Conservation (phyloP, 306 rosid species). For the Cotoneaster glaucophyllus region DNA sequence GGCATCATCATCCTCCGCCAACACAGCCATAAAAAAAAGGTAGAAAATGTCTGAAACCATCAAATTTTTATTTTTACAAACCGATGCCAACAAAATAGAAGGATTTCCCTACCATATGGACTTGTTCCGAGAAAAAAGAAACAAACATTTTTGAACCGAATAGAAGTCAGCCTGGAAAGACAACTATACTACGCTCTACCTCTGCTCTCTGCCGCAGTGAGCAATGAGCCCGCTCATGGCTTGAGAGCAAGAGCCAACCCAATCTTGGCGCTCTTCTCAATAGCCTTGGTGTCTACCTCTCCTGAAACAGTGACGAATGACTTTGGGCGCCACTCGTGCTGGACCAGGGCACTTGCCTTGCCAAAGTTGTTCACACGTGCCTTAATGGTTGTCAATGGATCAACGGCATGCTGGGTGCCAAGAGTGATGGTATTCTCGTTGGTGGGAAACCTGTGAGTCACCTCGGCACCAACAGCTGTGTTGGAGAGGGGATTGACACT, state of each 20-base stretch:
- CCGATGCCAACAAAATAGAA: not conserved
- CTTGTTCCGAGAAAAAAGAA: slow-evolving; percentile 3
- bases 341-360: slow-evolving; percentile 69
- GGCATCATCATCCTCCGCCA: slow-evolving; percentile 17
- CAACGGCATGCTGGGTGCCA: slow-evolving; percentile 75
- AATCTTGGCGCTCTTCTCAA: slow-evolving; percentile 82
- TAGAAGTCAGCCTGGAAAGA: slow-evolving; percentile 24
- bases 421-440: slow-evolving; percentile 65
- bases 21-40: not conserved
- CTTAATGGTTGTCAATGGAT: slow-evolving; percentile 63
- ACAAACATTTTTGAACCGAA: not conserved
- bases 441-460: slow-evolving; percentile 58
- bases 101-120: not conserved
- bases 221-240: slow-evolving; percentile 45
- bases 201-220: slow-evolving; percentile 20
- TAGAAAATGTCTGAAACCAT: slow-evolving; percentile 14
- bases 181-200: slow-evolving; percentile 31
- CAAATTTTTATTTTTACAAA: slow-evolving; percentile 37
- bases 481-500: slow-evolving; percentile 46
- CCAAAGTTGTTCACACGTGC: slow-evolving; percentile 72
- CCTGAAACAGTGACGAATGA: slow-evolving; percentile 84
- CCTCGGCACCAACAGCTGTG: slow-evolving; percentile 86
- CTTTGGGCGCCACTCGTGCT: slow-evolving; percentile 94
- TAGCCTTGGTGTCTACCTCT: slow-evolving; percentile 81
- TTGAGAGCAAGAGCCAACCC: slow-evolving; percentile 81